Evolutionary conservation across 768 basidiomycete genomes (phyloP), one percentile per base, ranked within the genome.

Genomic region (Pleurotus citrinopileatus): DNA sequence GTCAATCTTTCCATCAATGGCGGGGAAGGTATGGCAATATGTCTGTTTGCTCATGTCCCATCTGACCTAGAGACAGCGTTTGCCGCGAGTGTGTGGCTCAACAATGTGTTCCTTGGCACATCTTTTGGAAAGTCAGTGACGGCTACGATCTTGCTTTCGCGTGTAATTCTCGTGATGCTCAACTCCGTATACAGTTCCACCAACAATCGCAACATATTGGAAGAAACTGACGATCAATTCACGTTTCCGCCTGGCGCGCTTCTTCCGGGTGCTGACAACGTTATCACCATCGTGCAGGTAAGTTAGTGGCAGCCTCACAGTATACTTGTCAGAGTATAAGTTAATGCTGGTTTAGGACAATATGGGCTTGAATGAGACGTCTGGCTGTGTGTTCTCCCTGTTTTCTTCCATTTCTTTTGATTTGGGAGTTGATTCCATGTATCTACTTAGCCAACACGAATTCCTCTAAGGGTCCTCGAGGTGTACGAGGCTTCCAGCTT

Each of bases 31-130:
- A 53, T 15, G 67, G 34, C 27, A 2, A 8, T 36, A 29, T 12
- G n/a, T 23, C 3, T n/a, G 17, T 25, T 4, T 44, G 50, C 28
- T 55, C 38, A n/a, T 15, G 13, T 36, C n/a, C 53, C 23, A 22
- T 32, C 47, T 32, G 4, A 4, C 13, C 15, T n/a, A 15, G n/a
- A 10, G 32, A 61, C 28, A 86, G 89, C 86, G 3, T 93, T 93
- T 59, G 89, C 91, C 25, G 89, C 89, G 2, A 89, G 86, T 48
- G 83, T 92, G 12, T 92, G 89, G 86, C 70, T 89, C 26, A 93
- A 93, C 58, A 67, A 84, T 56, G 73, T 78, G 3, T 91, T 91
- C 72, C 65, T 93, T 42, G 74, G 74, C 7, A 89, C 89, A 1
- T 83, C 88, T 0, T 87, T 82, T 56, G 87, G 87, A 70, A 89